phyloP scores from a whole-genome alignment of 805 yeast species.

The Lachancea kluyveri region DNA sequence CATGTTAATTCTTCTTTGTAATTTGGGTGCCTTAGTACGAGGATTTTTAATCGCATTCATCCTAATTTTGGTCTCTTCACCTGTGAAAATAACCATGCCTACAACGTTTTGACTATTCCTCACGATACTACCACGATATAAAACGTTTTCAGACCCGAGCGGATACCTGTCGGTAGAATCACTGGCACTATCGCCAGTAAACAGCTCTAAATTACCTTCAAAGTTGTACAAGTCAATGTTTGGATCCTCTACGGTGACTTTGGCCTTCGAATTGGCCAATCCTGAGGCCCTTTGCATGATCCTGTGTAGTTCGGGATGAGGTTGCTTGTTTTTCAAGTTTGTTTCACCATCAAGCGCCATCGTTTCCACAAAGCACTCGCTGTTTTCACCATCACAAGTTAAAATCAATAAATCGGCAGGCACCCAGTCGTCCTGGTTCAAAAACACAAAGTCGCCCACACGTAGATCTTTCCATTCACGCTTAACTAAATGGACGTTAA shows the following conservation, averaged over 20 bases:
- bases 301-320: constrained; percentile 58
- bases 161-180: constrained; percentile 43
- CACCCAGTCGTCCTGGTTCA: constrained; percentile 80
- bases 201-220: constrained; percentile 62
- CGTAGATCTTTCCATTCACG: constrained; percentile 65
- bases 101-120: constrained; percentile 72
- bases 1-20: constrained; percentile 74
- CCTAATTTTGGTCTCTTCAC: constrained; percentile 92
- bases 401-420: constrained; percentile 86
- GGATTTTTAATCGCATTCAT: constrained; percentile 92
- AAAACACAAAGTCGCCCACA: constrained; percentile 81
- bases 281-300: constrained; percentile 44
- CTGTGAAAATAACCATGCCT: constrained; percentile 86
- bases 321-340: constrained; percentile 67
- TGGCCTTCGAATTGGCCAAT: constrained; percentile 43
- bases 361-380: constrained; percentile 79
- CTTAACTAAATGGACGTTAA: constrained; percentile 20
- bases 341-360: constrained; percentile 99
- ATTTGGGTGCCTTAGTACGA: constrained; percentile 86
- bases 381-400: constrained; percentile 53
- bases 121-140: constrained; percentile 84
- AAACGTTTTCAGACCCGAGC: constrained; percentile 72
- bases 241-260: constrained; percentile 80
- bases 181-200: constrained; percentile 27
- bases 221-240: constrained; percentile 86